phyloP scores from a whole-genome alignment of 1,139 yeast species.

The Arxiozyma heterogenica region DNA sequence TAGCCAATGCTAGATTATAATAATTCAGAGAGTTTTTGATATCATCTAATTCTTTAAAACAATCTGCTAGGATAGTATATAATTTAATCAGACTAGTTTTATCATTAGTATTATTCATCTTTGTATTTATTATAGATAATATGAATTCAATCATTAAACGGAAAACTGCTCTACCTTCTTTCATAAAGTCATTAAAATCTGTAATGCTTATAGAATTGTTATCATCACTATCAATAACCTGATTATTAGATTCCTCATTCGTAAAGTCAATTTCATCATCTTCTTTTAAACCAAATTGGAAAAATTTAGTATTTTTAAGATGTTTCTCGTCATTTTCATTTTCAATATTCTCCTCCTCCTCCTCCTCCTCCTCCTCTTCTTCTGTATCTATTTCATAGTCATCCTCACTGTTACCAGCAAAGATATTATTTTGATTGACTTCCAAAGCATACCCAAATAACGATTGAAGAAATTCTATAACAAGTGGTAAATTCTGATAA shows the following conservation, averaged over 20 bases:
- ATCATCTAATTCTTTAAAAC: constrained; percentile 1
- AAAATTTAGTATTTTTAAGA: constrained; percentile 35
- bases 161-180: background rate
- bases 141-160: background rate
- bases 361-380: constrained; percentile 32
- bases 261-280: constrained; percentile 27
- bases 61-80: background rate
- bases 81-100: background rate
- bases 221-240: background rate
- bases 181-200: constrained; percentile 2
- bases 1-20: constrained; percentile 1
- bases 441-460: constrained; percentile 70
- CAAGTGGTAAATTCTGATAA: background rate
- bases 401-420: constrained; percentile 12
- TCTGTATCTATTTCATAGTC: constrained; percentile 24
- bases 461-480: constrained; percentile 31
- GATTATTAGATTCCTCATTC: constrained; percentile 29
- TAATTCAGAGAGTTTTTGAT: constrained; percentile 1
- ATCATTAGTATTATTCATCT: background rate
- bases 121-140: background rate
- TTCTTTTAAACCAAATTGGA: constrained; percentile 49
- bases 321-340: constrained; percentile 21
- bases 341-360: constrained; percentile 22
- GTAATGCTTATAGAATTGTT: background rate
- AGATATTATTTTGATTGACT: constrained; percentile 40